phyloP scores from a whole-genome alignment of 306 rosid genomes.

The Cicer arietinum region DNA sequence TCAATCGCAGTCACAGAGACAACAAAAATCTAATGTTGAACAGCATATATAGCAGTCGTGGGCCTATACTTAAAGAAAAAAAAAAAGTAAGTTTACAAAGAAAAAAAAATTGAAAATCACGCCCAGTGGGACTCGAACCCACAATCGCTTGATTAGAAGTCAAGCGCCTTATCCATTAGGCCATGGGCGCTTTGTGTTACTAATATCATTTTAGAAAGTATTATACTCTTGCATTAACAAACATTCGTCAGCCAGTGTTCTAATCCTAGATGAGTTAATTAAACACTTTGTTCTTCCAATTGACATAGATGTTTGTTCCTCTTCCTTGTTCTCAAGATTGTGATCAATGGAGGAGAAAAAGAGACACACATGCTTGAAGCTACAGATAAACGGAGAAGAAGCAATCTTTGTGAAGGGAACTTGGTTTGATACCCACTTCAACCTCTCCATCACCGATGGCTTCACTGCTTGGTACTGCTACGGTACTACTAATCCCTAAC shows the following conservation, averaged over 20 bases:
- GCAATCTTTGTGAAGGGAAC: slow-evolving; percentile 74
- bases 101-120: too few relatives aligned
- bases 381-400: slow-evolving; percentile 41
- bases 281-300: too few relatives aligned
- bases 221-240: too few relatives aligned
- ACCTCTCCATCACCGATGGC: slow-evolving; percentile 77
- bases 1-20: neutral
- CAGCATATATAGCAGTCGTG: neutral
- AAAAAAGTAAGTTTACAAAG: too few relatives aligned
- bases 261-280: too few relatives aligned
- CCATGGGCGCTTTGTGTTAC: neutral
- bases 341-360: slow-evolving; percentile 47
- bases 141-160: slow-evolving; percentile 20
- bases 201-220: too few relatives aligned
- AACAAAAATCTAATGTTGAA: neutral
- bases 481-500: slow-evolving; percentile 43
- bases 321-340: neutral
- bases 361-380: slow-evolving; percentile 74
- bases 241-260: too few relatives aligned
- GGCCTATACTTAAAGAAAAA: neutral
- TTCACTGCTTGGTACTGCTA: slow-evolving; percentile 73
- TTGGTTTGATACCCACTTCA: slow-evolving; percentile 65
- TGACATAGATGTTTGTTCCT: neutral
- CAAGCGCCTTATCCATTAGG: slow-evolving; percentile 33
- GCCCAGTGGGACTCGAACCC: slow-evolving; percentile 31